phyloP scores from a whole-genome alignment of 768 basidiomycete species.

The Vararia minispora region DNA sequence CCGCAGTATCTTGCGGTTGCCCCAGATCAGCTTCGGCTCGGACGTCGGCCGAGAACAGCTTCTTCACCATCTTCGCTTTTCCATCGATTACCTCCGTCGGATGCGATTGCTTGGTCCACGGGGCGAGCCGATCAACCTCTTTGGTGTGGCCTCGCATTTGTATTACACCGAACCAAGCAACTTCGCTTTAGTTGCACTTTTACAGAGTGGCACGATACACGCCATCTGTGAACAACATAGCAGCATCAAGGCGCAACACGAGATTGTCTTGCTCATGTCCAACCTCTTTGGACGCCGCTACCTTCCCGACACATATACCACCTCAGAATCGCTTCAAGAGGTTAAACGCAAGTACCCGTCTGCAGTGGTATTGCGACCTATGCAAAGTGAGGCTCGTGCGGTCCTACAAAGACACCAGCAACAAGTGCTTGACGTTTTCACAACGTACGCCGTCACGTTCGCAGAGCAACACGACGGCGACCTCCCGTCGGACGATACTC shows the following conservation, averaged over 20 bases:
- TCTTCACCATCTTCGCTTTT: constrained; percentile 56
- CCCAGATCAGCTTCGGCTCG: constrained; percentile 47
- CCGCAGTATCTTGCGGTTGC: constrained; percentile 40
- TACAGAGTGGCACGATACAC: constrained; percentile 50
- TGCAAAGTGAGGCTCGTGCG: constrained; percentile 28
- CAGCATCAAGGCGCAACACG: constrained; percentile 30
- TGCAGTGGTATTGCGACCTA: constrained; percentile 40
- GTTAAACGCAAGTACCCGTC: constrained; percentile 40
- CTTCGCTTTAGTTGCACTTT: constrained; percentile 47
- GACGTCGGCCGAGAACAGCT: constrained; percentile 44
- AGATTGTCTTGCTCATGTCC: constrained; percentile 45
- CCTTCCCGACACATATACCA: constrained; percentile 33
- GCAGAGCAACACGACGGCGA: constrained; percentile 25
- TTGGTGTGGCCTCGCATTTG: constrained; percentile 40
- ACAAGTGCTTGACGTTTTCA: constrained; percentile 42
- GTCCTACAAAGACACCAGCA: constrained; percentile 36
- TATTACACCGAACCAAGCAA: constrained; percentile 66
- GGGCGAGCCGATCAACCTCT: constrained; percentile 49
- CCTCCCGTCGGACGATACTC: constrained; percentile 30
- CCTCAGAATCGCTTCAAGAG: constrained; percentile 22
- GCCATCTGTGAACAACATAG: constrained; percentile 34
- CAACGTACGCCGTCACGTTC: constrained; percentile 41
- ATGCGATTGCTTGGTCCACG: constrained; percentile 37
- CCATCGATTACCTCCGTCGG: constrained; percentile 59
- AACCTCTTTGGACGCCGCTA: constrained; percentile 56